These are phyloP conservation scores for Melanogaster broomeanus DNA, from an alignment of 768 basidiomycete genomes.

Conservation along the genomic window DNA sequence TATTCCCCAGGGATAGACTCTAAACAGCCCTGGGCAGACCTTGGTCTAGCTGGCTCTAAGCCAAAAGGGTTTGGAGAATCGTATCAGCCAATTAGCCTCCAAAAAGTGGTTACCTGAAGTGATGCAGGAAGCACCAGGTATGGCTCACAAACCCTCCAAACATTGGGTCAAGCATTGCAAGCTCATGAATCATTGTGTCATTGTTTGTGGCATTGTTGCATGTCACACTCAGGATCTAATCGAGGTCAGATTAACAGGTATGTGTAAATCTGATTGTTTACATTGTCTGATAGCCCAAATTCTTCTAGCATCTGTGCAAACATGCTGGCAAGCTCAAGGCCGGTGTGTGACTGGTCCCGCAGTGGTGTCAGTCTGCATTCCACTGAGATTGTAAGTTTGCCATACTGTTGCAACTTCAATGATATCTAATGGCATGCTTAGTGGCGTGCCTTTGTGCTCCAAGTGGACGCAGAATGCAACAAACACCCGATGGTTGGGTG, in stretches of 20 bases:
- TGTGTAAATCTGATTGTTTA: constrained; percentile 19
- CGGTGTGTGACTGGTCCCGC: constrained; percentile 38
- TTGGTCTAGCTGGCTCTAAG: too few species aligned
- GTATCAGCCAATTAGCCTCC: too few species aligned
- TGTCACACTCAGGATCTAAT: too few species aligned
- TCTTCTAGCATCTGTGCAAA: constrained; percentile 36
- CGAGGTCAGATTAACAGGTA: constrained; percentile 40
- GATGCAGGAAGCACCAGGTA: constrained; percentile 16
- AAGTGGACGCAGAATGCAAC: constrained; percentile 36
- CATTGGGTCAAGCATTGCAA: constrained; percentile 18
- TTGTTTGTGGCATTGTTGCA: too few species aligned
- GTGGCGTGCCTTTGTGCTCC: constrained; percentile 26
- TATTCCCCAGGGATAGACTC: too few species aligned
- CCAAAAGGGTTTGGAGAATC: too few species aligned
- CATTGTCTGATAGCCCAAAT: constrained; percentile 38
- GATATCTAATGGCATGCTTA: constrained; percentile 35
- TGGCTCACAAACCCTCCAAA: constrained; percentile 19
- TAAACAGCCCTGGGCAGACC: too few species aligned
- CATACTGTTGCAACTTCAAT: constrained; percentile 39
- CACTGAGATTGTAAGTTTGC: too few species aligned
- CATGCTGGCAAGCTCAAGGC: constrained; percentile 34
- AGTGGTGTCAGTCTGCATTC: too few species aligned
- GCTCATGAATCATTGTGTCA: too few species aligned
- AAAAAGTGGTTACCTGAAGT: too few species aligned
- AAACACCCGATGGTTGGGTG: too few species aligned